phyloP scores from a whole-genome alignment of 148 eudicot genomes.

The Rheum nobile region DNA sequence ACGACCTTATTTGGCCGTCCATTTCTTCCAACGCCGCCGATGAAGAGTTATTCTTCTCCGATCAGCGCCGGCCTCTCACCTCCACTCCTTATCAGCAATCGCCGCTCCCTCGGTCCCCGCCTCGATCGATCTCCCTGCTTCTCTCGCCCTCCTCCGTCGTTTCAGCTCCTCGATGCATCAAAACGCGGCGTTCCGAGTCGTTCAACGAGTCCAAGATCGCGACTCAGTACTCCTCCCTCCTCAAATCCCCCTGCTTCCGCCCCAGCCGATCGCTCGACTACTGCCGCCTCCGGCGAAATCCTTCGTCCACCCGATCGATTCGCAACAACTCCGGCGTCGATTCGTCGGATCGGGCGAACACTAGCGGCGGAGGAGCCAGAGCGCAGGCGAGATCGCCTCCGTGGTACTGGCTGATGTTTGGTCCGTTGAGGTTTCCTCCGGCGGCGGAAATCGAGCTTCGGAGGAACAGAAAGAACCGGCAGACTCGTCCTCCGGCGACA shows the following conservation, averaged over 20 bases:
- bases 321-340: not conserved
- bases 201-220: conserved; percentile 4
- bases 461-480: not conserved
- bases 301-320: not conserved
- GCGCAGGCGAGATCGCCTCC: not conserved
- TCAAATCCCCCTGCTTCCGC: conserved; percentile 4
- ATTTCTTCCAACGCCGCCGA: not conserved
- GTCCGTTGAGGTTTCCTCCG: not conserved
- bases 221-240: not conserved
- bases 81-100: not conserved
- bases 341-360: not conserved
- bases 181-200: conserved; percentile 6
- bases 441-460: not conserved
- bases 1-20: not conserved
- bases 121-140: not conserved
- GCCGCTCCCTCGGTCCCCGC: not conserved
- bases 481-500: not conserved
- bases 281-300: not conserved
- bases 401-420: conserved; percentile 6
- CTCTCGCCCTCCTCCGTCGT: not conserved
- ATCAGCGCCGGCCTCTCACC: not conserved
- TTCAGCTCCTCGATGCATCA: not conserved
- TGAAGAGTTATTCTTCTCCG: not conserved
- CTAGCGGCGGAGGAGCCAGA: not conserved
- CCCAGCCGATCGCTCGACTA: conserved; percentile 8